Evolutionary conservation across 352 stramenopile species (phyloP).

Genomic region (Globisporangium irregulare): DNA sequence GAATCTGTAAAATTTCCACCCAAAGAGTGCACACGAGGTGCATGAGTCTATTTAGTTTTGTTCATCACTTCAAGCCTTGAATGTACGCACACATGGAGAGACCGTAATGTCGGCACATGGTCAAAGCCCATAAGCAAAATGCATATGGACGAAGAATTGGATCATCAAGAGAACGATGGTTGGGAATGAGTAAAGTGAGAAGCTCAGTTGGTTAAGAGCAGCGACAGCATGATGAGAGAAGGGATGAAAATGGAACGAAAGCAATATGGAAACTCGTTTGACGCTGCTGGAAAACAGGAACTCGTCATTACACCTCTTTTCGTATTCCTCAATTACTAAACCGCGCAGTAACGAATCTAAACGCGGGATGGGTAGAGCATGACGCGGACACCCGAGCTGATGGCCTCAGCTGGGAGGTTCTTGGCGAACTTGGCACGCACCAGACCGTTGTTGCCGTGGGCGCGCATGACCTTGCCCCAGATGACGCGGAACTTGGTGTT

Average conservation of each 20-base stretch:
- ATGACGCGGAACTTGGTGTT: constrained; percentile 98
- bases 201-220: too few species aligned
- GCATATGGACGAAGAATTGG: too few species aligned
- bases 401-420: constrained; percentile 96
- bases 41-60: background rate
- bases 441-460: constrained; percentile 98
- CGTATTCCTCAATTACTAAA: constrained; percentile 35
- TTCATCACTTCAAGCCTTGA: too few species aligned
- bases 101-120: too few species aligned
- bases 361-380: constrained; percentile 99
- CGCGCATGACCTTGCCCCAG: constrained; percentile 97
- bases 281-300: constrained; percentile 16
- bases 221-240: background rate
- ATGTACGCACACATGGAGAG: too few species aligned
- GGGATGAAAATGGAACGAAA: background rate
- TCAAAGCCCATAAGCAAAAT: too few species aligned
- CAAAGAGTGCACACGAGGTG: background rate
- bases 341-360: constrained; percentile 63
- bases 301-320: constrained; percentile 39
- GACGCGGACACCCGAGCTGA: constrained; percentile 96
- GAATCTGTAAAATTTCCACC: background rate
- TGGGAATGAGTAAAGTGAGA: too few species aligned
- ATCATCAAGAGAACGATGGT: too few species aligned
- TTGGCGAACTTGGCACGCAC: constrained; percentile 98
- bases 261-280: constrained; percentile 4